Conservation (phyloP, 495 filamentous ascomycete species). For the Penicillium desertorum region DNA sequence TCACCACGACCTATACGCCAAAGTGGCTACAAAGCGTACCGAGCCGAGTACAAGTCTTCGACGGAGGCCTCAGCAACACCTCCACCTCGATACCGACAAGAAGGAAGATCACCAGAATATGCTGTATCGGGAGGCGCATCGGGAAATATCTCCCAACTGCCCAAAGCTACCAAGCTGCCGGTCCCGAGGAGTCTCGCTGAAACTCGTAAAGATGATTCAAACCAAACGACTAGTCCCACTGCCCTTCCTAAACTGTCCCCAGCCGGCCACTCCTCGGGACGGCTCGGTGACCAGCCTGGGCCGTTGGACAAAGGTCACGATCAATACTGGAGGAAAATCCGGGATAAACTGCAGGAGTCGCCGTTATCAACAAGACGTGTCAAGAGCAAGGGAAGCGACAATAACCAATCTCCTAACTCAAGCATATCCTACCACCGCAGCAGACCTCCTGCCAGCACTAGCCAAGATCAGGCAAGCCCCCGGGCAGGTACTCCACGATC, state of each 20-base stretch:
- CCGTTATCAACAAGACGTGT: slow-evolving; percentile 19
- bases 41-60: slow-evolving; percentile 18
- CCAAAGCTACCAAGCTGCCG: slow-evolving; percentile 39
- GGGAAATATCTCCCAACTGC: slow-evolving; percentile 18
- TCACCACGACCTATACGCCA: slow-evolving; percentile 28
- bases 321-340: slow-evolving; percentile 34
- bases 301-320: slow-evolving; percentile 29
- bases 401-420: slow-evolving; percentile 12
- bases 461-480: slow-evolving; percentile 21
- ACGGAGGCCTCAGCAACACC: slow-evolving; percentile 17
- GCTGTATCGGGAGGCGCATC: slow-evolving; percentile 6
- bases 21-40: slow-evolving; percentile 26
- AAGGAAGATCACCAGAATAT: slow-evolving; percentile 8
- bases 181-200: slow-evolving; percentile 28
- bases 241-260: slow-evolving; percentile 24
- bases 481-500: slow-evolving; percentile 32
- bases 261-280: slow-evolving; percentile 12
- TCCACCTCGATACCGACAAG: slow-evolving; percentile 9
- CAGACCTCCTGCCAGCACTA: slow-evolving; percentile 15
- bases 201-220: slow-evolving; percentile 19
- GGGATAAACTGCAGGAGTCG: slow-evolving; percentile 33
- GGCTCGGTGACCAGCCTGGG: slow-evolving; percentile 21
- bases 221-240: slow-evolving; percentile 26
- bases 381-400: slow-evolving; percentile 28
- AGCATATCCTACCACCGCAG: slow-evolving; percentile 5